Base-by-base conservation (phyloP, 2,329 filamentous ascomycete genomes). In the Cordyceps tenuipes region DNA sequence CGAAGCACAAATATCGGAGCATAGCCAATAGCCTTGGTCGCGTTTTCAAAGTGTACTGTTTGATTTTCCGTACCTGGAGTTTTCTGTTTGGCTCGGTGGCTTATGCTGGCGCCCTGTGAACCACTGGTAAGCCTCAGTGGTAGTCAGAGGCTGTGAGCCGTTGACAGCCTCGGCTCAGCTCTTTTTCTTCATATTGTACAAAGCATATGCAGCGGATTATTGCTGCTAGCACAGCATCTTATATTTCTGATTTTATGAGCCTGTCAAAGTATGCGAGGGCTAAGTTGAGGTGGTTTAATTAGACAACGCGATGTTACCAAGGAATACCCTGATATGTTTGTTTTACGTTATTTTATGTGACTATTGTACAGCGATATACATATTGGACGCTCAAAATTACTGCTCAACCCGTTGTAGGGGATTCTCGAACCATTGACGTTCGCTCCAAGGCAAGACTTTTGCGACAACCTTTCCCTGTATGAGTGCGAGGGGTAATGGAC, bases 401-500 rank as follows among this genome's bases (percentile, higher is more conserved):
- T 68, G 41, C 13, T 43, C 47, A 65, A 68, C n/a, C 63, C 71
- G 62, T 67, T 77, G 61, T 3, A 82, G 62, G 3, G 71, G 73
- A 63, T 76, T 79, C 13, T 73, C 70, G 19, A 87, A 74, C 77
- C 78, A 83, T 49, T 72, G 72, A 50, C 79, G 76, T 67, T 80
- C 78, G 12, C 70, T 73, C 69, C 77, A 78, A 1, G 83, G 82
- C 63, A 81, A 76, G 44, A 78, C 73, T n/a, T 80, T 84, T 63
- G 81, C 87, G 44, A 93, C 75, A 2, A 94, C 86, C 71, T 96
- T 97, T 51, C 91, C 91, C 67, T 82, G 86, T 49, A 99, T 83
- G 64, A 99, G 76, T 1, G 84, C 93, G 69, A 99, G 76, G 0
- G 94, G 94, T 31, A 99, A 71, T 0, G 94, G 91, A 0, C 94